A percentile compares a stretch with the other conserved stretches of the same genome.
phyloP scores from a whole-genome alignment of 768 basidiomycete genomes.

The Suillus discolor region DNA sequence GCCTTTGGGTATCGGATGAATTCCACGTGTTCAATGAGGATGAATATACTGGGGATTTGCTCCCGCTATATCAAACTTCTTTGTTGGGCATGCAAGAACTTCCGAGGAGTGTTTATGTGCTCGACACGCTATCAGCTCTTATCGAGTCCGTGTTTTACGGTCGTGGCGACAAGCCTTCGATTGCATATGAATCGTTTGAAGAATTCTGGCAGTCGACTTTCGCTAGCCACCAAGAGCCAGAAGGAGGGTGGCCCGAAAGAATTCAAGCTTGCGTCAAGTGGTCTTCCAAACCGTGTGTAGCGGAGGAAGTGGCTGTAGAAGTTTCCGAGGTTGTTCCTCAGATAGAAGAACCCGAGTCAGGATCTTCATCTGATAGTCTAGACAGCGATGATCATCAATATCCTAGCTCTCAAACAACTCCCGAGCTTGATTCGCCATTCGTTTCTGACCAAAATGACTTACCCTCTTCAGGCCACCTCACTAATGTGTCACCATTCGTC shows the following conservation, averaged over 20 bases:
- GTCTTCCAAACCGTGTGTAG: slow-evolving; percentile 1
- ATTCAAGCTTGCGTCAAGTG: slow-evolving; percentile 39
- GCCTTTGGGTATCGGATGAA: slow-evolving; percentile 68
- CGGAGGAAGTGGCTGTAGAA: neutral
- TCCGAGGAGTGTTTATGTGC: slow-evolving; percentile 38
- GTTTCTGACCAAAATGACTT: slow-evolving; percentile 2
- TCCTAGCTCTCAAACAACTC: slow-evolving; percentile 17
- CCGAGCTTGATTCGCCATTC: slow-evolving; percentile 1
- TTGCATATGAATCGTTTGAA: slow-evolving; percentile 52
- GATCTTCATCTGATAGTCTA: slow-evolving; percentile 6
- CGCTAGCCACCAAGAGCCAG: slow-evolving; percentile 41
- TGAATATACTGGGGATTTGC: slow-evolving; percentile 61
- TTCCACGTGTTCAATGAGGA: slow-evolving; percentile 47
- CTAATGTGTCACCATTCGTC: slow-evolving; percentile 22
- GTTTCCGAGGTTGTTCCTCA: slow-evolving; percentile 1
- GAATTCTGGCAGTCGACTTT: slow-evolving; percentile 65
- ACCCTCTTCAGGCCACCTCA: slow-evolving; percentile 5
- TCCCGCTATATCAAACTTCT: slow-evolving; percentile 64
- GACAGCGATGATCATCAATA: slow-evolving; percentile 12
- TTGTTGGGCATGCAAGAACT: slow-evolving; percentile 54
- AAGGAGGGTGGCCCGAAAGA: slow-evolving; percentile 55
- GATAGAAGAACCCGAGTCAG: slow-evolving; percentile 21
- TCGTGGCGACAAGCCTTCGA: slow-evolving; percentile 46
- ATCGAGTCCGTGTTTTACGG: slow-evolving; percentile 62
- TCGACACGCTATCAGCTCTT: slow-evolving; percentile 51